These are phyloP conservation scores for Lachnellula arida DNA, from an alignment of 2,329 filamentous ascomycete species.

Conservation along the genomic window DNA sequence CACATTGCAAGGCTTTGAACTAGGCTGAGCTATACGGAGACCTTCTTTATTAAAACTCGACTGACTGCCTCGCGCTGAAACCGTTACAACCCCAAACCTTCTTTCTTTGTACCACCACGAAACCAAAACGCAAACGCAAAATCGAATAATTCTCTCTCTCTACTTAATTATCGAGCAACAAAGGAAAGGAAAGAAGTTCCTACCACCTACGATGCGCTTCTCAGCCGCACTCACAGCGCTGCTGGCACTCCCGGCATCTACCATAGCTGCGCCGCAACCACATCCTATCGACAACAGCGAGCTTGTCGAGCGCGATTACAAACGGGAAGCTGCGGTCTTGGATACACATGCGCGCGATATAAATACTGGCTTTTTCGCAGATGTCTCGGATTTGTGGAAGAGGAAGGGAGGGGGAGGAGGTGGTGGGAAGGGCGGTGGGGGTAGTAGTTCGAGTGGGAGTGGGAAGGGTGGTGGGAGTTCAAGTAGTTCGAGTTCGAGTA, in stretches of 20 bases:
- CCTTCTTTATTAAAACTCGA: too few species aligned
- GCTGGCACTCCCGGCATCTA: slow-evolving; percentile 10
- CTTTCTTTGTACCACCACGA: too few species aligned
- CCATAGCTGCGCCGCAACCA: slow-evolving; percentile 20
- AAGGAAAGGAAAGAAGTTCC: too few species aligned
- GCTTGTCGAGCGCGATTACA: slow-evolving; percentile 15
- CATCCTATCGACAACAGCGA: slow-evolving; percentile 10
- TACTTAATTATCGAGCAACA: too few species aligned
- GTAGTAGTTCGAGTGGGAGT: slow-evolving; percentile 24
- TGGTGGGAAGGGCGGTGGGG: slow-evolving; percentile 41
- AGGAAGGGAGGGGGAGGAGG: slow-evolving; percentile 56
- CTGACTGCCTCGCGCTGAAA: too few species aligned
- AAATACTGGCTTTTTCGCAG: slow-evolving; percentile 1
- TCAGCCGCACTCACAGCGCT: slow-evolving; percentile 16
- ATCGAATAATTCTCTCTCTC: too few species aligned
- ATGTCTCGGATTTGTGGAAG: slow-evolving; percentile 47
- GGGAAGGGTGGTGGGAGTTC: slow-evolving; percentile 34
- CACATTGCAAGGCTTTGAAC: too few species aligned
- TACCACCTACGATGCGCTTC: slow-evolving; percentile 14
- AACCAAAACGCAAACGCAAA: too few species aligned
- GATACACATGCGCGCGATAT: slow-evolving; percentile 1
- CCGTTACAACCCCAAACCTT: too few species aligned
- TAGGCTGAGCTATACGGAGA: too few species aligned
- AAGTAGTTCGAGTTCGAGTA: slow-evolving; percentile 8
- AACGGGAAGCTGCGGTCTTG: background rate